Conservation (phyloP, 2,329 filamentous ascomycete genomes). For the Incumbomyces lentus region DNA sequence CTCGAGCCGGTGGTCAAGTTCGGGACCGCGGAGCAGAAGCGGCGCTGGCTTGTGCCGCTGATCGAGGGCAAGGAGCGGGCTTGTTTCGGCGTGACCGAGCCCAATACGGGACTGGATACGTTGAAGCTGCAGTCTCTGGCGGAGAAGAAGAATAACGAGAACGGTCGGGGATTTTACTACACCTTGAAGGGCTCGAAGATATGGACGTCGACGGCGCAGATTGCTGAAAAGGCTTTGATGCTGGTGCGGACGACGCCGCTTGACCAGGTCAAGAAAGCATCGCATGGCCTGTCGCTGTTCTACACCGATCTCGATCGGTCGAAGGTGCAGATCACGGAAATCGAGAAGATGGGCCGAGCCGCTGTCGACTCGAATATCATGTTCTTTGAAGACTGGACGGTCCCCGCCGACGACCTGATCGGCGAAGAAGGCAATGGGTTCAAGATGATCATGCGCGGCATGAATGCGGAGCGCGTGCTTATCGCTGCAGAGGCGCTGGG, state of each 20-base stretch:
- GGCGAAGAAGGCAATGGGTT: conserved; percentile 36
- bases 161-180: conserved; percentile 22
- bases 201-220: conserved; percentile 38
- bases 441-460: conserved; percentile 33
- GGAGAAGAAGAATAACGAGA: conserved; percentile 24
- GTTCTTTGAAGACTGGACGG: conserved; percentile 36
- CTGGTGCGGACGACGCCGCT: conserved; percentile 33
- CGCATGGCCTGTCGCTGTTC: conserved; percentile 36
- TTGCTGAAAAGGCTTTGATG: conserved; percentile 35
- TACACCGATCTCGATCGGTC: conserved; percentile 33
- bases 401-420: conserved; percentile 31
- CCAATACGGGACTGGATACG: conserved; percentile 36
- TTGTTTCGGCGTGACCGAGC: conserved; percentile 36
- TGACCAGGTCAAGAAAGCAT: conserved; percentile 33
- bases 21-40: conserved; percentile 33
- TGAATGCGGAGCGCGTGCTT: conserved; percentile 30
- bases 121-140: conserved; percentile 31
- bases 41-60: conserved; percentile 30
- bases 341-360: conserved; percentile 37
- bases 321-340: conserved; percentile 33
- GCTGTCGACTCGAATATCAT: conserved; percentile 36
- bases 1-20: conserved; percentile 37
- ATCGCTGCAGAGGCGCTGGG: conserved; percentile 34
- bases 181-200: conserved; percentile 33
- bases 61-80: conserved; percentile 32